Evolutionary conservation across 768 basidiomycete genomes (phyloP), one percentile per base, ranked within the genome.

Genomic region (Leucogyrophana mollusca): DNA sequence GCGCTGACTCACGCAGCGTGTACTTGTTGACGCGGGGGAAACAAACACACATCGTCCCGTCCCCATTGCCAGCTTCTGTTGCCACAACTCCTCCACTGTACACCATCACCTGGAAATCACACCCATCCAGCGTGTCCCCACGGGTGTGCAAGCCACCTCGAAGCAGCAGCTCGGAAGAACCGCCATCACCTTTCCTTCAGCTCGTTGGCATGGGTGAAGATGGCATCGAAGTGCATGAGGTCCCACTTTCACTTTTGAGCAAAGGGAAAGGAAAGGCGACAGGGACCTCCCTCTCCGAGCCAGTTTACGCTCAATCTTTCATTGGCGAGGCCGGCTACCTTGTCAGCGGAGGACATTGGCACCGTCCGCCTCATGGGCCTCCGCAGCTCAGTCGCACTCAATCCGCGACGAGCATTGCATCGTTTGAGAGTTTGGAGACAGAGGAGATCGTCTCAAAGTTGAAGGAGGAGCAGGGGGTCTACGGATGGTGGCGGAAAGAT

Each of bases 401-500:
- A 42, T 76, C 78, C 34, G 59, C 67, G 8, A 51, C 71, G 32
- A 79, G 83, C 11, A 57, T 56, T 0, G 55, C 54, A 21, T 82
- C 84, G 8, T 69, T 69, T 39, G 71, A 71, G 43, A 84, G 76
- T 44, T 62, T 77, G 52, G 80, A 76, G 23, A 72, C 81, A 2
- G 73, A 79, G 18, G 83, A 80, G 38, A 56, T 80, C 7, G 47
- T 64, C 1, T 69, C 66, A 21, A 61, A 67, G 55, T 57, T 81
- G 59, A 73, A 71, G 56, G 66, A 64, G 17, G 79, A 83, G 46
- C 73, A 83, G 47, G 90, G 90, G 5, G 65, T 86, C 4, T 93
- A 92, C 60, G 89, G 79, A 0, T 91, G 90, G 89, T 74, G 81
- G 65, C 68, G 80, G 54, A 89, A 84, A 57, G 89, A 84, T 13